Base-by-base conservation (phyloP, 352 stramenopile genomes). In the Peronospora farinosa region DNA sequence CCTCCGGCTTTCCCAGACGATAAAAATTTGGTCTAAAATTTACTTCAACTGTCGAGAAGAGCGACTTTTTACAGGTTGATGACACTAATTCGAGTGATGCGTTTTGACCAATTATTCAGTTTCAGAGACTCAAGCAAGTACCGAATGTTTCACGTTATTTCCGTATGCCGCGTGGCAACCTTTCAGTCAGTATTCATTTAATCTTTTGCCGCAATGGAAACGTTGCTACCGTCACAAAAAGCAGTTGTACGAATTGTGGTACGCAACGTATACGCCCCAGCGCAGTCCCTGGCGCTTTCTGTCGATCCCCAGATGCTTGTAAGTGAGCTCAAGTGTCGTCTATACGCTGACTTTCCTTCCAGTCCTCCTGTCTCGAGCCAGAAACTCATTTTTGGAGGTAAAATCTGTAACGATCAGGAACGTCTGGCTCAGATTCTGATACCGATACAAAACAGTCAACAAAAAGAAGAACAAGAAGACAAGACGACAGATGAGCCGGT, bases 311-410 rank as follows among this genome's bases (percentile, higher is more conserved):
- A 54, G 37, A 64, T 65, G 32, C 57, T 58, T 30, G 65, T 93
- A 21, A 57, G 65, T 13, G 57, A 78, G 49, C 66, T 93, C 32
- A 93, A 93, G 63, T 49, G 72, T 30, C 65, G 63, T 28, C 55
- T 93, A 19, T 60, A 69, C 45, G 40, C 62, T 32, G 54, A 62
- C 21, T 76, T 93, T 52, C 72, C 77, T 1, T 64, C 58, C 0
- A 23, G 61, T 7, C 79, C 83, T 10, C 19, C 59, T 21, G 63
- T 78, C 0, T 59, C 66, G 38, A 56, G 77, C 40, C 83, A 93
- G 62, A 88, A 89, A 39, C 71, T 93, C 52, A 93, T 93, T 39
- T 93, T 93, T 30, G 83, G 79, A 30, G 83, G 83, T 62, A 91
- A 93, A 67, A 85, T 93, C 54, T 93, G 82, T 65, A 54, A 63